Percentiles rank a stretch among this genome's conserved stretches.
Conservation (phyloP, 768 basidiomycete species). For the Trametes coccinea region DNA sequence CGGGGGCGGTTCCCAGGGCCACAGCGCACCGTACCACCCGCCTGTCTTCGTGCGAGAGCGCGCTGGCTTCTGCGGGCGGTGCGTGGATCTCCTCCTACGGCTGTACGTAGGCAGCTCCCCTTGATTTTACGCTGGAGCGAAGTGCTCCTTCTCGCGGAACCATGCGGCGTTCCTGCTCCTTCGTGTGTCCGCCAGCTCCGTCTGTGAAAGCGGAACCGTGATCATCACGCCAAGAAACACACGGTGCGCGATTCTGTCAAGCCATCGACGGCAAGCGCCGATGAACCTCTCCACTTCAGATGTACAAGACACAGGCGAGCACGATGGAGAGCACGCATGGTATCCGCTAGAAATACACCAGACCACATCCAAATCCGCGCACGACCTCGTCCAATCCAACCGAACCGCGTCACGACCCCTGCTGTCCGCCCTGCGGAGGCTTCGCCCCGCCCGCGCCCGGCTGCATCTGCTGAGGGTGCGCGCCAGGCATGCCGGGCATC, state of each 20-base stretch:
- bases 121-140: not conserved
- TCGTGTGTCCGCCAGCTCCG: too few species aligned
- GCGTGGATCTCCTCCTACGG: conserved; percentile 4
- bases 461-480: conserved; percentile 27
- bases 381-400: not conserved
- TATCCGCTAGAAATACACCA: conserved; percentile 19
- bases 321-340: not conserved
- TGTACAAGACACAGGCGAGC: not conserved
- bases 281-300: not conserved
- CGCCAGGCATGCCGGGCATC: conserved; percentile 20
- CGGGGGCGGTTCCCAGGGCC: not conserved
- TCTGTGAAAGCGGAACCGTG: too few species aligned
- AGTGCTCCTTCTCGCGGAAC: not conserved
- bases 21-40: not conserved
- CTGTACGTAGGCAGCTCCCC: not conserved
- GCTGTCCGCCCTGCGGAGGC: conserved; percentile 28
- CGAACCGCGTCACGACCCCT: conserved; percentile 25
- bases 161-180: not conserved
- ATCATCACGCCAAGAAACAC: not conserved
- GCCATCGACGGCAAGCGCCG: too few species aligned
- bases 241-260: too few species aligned
- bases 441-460: conserved; percentile 22
- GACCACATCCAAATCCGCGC: conserved; percentile 4
- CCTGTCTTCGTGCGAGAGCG: conserved; percentile 9
- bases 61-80: not conserved